Evolutionary conservation across 106 monocot genomes (phyloP).

Genomic region (Posidonia australis): DNA sequence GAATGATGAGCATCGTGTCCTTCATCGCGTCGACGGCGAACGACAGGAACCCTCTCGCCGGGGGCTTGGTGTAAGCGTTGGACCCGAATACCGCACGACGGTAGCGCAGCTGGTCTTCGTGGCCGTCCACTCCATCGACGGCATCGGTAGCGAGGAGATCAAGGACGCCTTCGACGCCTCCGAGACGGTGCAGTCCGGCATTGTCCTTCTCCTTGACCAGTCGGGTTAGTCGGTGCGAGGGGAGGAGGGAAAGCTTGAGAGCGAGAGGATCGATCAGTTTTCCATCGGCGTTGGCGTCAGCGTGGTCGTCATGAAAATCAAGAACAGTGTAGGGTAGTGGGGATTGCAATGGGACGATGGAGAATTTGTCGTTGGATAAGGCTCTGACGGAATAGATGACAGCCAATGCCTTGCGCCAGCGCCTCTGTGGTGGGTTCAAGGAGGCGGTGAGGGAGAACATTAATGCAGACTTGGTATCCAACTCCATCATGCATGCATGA

Average conservation of each 20-base stretch:
- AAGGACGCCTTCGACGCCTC: slow-evolving; percentile 20
- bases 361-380: too few species aligned
- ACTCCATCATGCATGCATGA: too few species aligned
- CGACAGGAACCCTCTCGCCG: slow-evolving; percentile 25
- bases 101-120: slow-evolving; percentile 7
- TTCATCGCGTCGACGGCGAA: slow-evolving; percentile 34
- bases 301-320: slow-evolving; percentile 5
- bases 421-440: background rate
- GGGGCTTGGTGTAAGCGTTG: slow-evolving; percentile 27
- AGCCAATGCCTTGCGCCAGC: slow-evolving; percentile 27
- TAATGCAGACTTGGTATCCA: too few species aligned
- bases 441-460: too few species aligned
- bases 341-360: background rate
- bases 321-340: slow-evolving; percentile 15
- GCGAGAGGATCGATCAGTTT: too few species aligned
- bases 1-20: slow-evolving; percentile 36
- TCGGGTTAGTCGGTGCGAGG: background rate
- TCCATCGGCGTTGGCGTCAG: too few species aligned
- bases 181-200: slow-evolving; percentile 12
- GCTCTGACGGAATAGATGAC: slow-evolving; percentile 27
- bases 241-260: background rate
- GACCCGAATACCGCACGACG: slow-evolving; percentile 32
- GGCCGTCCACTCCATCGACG: slow-evolving; percentile 15
- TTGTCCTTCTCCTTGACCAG: slow-evolving; percentile 20
- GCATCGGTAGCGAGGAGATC: slow-evolving; percentile 6